These are phyloP conservation scores for Blastocystis sp. DNA, from an alignment of 352 stramenopile genomes.

Conservation along the genomic window DNA sequence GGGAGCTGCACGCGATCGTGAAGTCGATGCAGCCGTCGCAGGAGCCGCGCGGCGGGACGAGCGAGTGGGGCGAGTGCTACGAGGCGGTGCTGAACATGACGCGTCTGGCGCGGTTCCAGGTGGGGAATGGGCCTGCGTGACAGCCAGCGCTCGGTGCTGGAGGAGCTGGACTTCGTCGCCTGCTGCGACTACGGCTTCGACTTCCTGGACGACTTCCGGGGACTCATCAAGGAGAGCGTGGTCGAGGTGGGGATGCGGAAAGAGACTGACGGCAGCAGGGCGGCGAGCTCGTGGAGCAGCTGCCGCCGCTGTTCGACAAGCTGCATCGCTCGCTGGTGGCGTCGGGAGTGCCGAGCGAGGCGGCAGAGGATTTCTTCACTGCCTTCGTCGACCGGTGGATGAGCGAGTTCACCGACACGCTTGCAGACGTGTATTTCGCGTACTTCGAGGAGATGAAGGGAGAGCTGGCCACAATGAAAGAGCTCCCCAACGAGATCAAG, in stretches of 20 bases:
- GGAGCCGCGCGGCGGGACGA: not conserved
- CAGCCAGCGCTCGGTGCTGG: not conserved
- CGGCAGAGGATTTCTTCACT: not conserved
- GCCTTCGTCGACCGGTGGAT: not conserved
- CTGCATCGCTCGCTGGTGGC: not conserved
- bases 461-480: not conserved
- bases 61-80: not conserved
- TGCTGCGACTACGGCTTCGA: not conserved
- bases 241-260: not conserved
- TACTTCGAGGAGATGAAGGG: not conserved
- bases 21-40: not conserved
- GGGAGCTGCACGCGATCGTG: not conserved
- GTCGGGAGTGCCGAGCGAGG: not conserved
- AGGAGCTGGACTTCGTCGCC: not conserved
- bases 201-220: not conserved
- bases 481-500: conserved; percentile 39
- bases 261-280: not conserved
- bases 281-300: not conserved
- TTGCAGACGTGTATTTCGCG: not conserved
- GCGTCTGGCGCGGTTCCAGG: not conserved
- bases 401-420: not conserved
- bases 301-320: not conserved
- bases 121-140: not conserved
- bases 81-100: not conserved
- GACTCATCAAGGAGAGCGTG: not conserved